Evolutionary conservation across 345 rosid genomes (phyloP), one percentile per base, ranked within the genome.

Genomic region (Geranium brycei): DNA sequence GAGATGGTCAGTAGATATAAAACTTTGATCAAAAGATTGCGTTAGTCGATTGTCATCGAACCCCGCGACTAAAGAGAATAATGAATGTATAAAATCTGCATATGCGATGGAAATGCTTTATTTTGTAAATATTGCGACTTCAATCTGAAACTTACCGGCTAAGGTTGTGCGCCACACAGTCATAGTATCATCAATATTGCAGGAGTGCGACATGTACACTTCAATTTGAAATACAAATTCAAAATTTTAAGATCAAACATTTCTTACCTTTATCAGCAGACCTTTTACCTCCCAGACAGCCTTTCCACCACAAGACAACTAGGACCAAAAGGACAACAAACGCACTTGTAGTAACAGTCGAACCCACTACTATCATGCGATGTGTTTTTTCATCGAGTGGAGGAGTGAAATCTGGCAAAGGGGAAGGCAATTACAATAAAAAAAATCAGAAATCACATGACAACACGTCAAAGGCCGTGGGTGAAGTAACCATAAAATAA

Each of bases 341-440:
- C 65, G 66, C 58, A 38, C 75, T 78, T 66, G 73, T 80, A 61
- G 71, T 72, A 17, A 68, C 76, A 59, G 72, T 59, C 61, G 67
- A 78, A 56, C 60, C 77, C 67, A 67, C 74, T 60, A 77, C 6
- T 11, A 69, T 31, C 57, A 68, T 65, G 19, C 17, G 57, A 23
- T 71, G 69, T 68, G 56, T 71, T 57, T 76, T 75, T 59, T 65
- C 64, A 69, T 69, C 57, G 18, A 51, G 19, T 58, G 67, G 65
- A 1, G 95, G 91, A 60, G 68, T 64, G 64, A 85, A 87, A 72
- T 87, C 95, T 87, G 76, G 59, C 23, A 23, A 69, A 71, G 69
- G 65, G 60, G 40, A 51, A 19, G 38, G 17, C 11, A 51, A 23
- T 31, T 61, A 35, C 23, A 1, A 19, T 60, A 4, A 6, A 23